Evolutionary conservation across 306 rosid genomes (phyloP), one percentile per base, ranked within the genome.

Genomic region (Pyrus communis): DNA sequence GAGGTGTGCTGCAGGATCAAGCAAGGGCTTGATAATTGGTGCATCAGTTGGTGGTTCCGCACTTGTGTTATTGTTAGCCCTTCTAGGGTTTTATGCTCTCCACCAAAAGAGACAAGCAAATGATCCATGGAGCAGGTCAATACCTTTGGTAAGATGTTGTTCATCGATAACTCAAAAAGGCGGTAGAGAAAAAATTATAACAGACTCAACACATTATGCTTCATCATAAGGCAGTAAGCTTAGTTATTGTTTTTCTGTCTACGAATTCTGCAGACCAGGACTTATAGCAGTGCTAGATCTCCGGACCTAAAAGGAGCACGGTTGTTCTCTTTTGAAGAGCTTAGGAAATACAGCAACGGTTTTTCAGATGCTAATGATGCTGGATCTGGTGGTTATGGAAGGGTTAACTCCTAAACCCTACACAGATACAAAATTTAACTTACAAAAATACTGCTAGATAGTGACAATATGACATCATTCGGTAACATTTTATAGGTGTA

Each of bases 341-440:
- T 93, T 30, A 80, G 77, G 75, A 88, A 66, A 70, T 87, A 54
- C 87, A 89, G 86, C 81, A 87, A 82, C 71, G 84, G 85, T 51
- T 88, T 90, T 76, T 85, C 91, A 42, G 76, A 49, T 43, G 82
- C 46, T 11, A 88, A 87, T 57, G 84, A 69, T 21, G 63, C 88
- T 75, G 96, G 96, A 77, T 78, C 89, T 30, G 98, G 98, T 11
- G 97, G 98, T 15, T 89, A 91, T 71, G 98, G 97, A 27, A 87
- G 91, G 92, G 98, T 91, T 55, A 52, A 52, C 22, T 18, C 59
- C 22, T 18, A 52, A 18, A 2, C n/a, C 59, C 59, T 52, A 52
- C 11, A 42, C 3, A 42, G 45, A 2, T 42, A 42, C 45, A 42
- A 42, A 9, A 42, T 42, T 12, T 2, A 0, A 42, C 11, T 42